phyloP scores from a whole-genome alignment of 805 yeast species.

The Ogataea glucozyma region DNA sequence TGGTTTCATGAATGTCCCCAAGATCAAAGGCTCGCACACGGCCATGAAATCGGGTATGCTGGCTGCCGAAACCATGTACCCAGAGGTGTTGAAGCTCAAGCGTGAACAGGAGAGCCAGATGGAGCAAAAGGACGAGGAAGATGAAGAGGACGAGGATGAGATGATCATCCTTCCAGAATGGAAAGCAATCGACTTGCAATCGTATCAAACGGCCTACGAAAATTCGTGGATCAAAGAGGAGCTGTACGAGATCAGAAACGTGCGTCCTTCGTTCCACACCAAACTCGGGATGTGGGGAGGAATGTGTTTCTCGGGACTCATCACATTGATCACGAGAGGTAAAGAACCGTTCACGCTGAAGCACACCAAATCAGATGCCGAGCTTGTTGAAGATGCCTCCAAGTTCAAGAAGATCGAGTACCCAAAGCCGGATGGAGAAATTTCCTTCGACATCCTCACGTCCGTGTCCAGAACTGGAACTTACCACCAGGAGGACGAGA shows the following conservation, averaged over 20 bases:
- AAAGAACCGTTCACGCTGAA: conserved; percentile 84
- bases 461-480: conserved; percentile 98
- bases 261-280: conserved; percentile 85
- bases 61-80: conserved; percentile 84
- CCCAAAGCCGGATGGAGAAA: conserved; percentile 93
- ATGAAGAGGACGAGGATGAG: conserved; percentile 42
- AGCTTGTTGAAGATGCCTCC: conserved; percentile 66
- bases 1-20: conserved; percentile 96
- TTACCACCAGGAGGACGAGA: conserved; percentile 91
- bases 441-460: conserved; percentile 89
- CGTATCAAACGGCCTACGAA: conserved; percentile 65
- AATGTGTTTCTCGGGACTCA: conserved; percentile 77
- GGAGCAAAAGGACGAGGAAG: conserved; percentile 43
- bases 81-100: conserved; percentile 46
- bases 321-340: conserved; percentile 78
- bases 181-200: conserved; percentile 49
- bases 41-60: conserved; percentile 95
- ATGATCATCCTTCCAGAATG: conserved; percentile 36
- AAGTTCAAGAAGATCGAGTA: conserved; percentile 73
- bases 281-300: conserved; percentile 83
- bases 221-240: conserved; percentile 88
- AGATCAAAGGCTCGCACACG: conserved; percentile 96
- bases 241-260: conserved; percentile 79
- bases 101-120: conserved; percentile 41
- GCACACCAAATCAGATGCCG: conserved; percentile 68